Evolutionary conservation across 148 eudicot species (phyloP), one percentile per base, ranked within the genome.

Genomic region (Arbutus unedo): DNA sequence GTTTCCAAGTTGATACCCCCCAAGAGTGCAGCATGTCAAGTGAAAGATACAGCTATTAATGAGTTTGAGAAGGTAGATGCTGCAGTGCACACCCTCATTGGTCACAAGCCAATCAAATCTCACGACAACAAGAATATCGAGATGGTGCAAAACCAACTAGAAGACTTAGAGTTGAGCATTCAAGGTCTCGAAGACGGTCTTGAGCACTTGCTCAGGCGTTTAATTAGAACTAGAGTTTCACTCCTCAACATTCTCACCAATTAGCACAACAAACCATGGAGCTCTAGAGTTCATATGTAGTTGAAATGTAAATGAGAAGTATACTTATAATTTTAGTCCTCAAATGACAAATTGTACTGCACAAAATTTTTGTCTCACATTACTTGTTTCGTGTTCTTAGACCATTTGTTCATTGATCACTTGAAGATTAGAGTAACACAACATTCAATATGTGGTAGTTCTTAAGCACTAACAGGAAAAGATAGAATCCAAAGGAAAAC

Each of bases 181-280:
- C 38, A 80, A 74, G 84, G 74, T 41, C 66, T 83, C 44, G 89
- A 85, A 48, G 60, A 84, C 79, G 66, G 43, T 80, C 47, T 85
- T 9, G 84, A 83, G 77, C 64, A 73, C 70, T 80, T 87, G 57
- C 79, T 79, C 59, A 85, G 85, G 84, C 67, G 73, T 77, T 64
- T 85, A 48, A 82, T 87, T 23, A 87, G 75, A 78, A 77, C 78
- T 1, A 87, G 89, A 66, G 85, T 84, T 66, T 60, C 83, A 48
- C 77, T 87, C n/a, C 84, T 87, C 57, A 85, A 87, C 78, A 74
- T 85, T 59, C 77, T 87, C 55, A 83, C 67, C 70, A 79, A 53
- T 31, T 85, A 83, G 82, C 15, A 11, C 16, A 68, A 38, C 18
- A 53, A 50, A 21, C 4, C 14, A 8, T 19, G 6, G 54, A 41